phyloP scores from a whole-genome alignment of 805 yeast genomes.

The Kluyveromyces dobzhanskii region DNA sequence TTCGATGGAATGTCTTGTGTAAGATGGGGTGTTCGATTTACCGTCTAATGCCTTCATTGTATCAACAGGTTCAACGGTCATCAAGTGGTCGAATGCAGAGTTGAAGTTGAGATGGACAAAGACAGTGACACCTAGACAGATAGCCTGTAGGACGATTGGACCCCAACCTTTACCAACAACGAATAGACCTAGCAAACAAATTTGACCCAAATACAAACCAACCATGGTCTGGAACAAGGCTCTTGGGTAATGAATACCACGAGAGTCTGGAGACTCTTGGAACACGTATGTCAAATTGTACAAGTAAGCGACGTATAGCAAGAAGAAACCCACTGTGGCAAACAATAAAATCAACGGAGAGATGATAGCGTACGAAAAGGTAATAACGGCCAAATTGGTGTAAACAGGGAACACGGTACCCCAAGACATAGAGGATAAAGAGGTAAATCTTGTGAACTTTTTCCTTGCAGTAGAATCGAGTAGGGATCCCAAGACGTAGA shows the following conservation, averaged over 20 bases:
- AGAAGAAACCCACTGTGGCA: slow-evolving; percentile 57
- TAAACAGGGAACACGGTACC: slow-evolving; percentile 75
- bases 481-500: slow-evolving; percentile 46
- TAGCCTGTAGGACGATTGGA: slow-evolving; percentile 68
- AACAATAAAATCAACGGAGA: slow-evolving; percentile 80
- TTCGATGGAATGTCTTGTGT: slow-evolving; percentile 25
- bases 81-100: slow-evolving; percentile 55
- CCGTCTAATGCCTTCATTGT: slow-evolving; percentile 76
- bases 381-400: slow-evolving; percentile 60
- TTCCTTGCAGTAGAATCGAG: slow-evolving; percentile 61
- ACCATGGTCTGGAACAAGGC: slow-evolving; percentile 83
- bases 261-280: slow-evolving; percentile 58
- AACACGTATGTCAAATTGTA: slow-evolving; percentile 70
- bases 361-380: slow-evolving; percentile 59
- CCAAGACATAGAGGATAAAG: slow-evolving; percentile 49
- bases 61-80: slow-evolving; percentile 55
- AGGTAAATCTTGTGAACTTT: slow-evolving; percentile 52
- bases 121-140: slow-evolving; percentile 55
- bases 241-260: slow-evolving; percentile 81
- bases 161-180: slow-evolving; percentile 95
- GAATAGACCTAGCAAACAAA: slow-evolving; percentile 79
- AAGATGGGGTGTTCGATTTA: slow-evolving; percentile 50
- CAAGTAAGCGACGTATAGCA: slow-evolving; percentile 68
- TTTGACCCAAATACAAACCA: slow-evolving; percentile 82
- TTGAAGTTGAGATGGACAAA: slow-evolving; percentile 61